phyloP scores from a whole-genome alignment of 768 basidiomycete species.

The Lactarius hatsudake region DNA sequence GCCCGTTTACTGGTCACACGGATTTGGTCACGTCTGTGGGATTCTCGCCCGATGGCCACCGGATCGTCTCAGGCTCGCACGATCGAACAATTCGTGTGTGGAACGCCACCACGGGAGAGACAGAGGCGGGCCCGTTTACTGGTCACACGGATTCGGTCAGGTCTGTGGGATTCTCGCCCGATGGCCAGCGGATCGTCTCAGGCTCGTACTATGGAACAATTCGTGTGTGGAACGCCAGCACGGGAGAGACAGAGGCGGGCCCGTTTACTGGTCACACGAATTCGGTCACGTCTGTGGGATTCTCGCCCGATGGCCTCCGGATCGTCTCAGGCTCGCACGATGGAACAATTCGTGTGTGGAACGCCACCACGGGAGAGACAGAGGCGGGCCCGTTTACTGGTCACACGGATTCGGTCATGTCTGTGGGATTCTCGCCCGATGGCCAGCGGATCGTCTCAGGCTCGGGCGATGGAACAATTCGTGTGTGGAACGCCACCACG shows the following conservation, averaged over 20 bases:
- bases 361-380: neutral
- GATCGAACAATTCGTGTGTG: neutral
- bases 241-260: neutral
- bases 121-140: no score
- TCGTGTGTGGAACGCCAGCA: neutral
- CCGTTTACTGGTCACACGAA: no score
- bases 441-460: neutral
- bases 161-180: neutral
- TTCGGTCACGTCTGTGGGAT: neutral
- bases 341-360: neutral
- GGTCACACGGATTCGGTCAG: neutral
- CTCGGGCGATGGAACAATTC: neutral
- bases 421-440: neutral
- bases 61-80: neutral
- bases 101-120: no score
- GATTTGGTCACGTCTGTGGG: slow-evolving; percentile 8
- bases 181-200: neutral
- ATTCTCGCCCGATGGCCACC: slow-evolving; percentile 23
- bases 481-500: neutral
- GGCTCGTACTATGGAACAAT: neutral
- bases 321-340: neutral
- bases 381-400: neutral
- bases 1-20: neutral
- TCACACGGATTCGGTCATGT: neutral
- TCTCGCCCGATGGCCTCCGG: neutral